These are phyloP conservation scores for Arthrobotrys entomopaga DNA, from an alignment of 2,329 filamentous ascomycete species.

Conservation along the genomic window DNA sequence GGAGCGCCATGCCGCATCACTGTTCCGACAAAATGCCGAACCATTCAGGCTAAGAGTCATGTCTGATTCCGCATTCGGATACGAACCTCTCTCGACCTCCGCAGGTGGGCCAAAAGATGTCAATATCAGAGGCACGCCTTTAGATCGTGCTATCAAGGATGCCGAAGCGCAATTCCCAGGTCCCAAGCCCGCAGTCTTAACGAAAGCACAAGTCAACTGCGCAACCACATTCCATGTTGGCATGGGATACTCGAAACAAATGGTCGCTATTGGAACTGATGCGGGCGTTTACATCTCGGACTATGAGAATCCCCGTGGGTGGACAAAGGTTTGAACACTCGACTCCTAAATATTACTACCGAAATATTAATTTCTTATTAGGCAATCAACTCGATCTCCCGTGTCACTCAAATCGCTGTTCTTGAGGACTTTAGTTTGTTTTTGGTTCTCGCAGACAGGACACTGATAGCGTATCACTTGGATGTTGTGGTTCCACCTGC, in stretches of 20 bases:
- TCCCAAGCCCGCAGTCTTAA: conserved; percentile 77
- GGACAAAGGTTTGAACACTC: conserved; percentile 76
- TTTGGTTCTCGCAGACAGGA: conserved; percentile 88
- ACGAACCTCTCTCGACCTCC: conserved; percentile 74
- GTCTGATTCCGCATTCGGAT: conserved; percentile 89
- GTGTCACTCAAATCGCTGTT: conserved; percentile 91
- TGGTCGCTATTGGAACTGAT: conserved; percentile 95
- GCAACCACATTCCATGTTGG: conserved; percentile 83
- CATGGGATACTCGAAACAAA: conserved; percentile 74
- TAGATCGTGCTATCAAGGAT: conserved; percentile 89
- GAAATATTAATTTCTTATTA: conserved; percentile 65
- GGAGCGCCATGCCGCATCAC: conserved; percentile 86
- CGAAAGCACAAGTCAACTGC: conserved; percentile 87
- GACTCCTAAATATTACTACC: conserved; percentile 3
- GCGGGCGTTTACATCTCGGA: conserved; percentile 92
- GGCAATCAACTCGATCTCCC: conserved; percentile 72
- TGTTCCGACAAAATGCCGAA: conserved; percentile 92
- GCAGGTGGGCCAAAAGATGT: conserved; percentile 68
- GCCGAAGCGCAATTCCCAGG: conserved; percentile 77
- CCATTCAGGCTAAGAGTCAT: conserved; percentile 92
- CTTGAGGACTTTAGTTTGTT: conserved; percentile 96
- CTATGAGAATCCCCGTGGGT: conserved; percentile 86
- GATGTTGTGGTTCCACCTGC: conserved; percentile 75
- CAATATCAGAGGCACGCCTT: conserved; percentile 85
- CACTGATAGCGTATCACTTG: conserved; percentile 90